phyloP scores from a whole-genome alignment of 371 early-diverging fungal genomes.

The Neoconidiobolus thromboides region DNA sequence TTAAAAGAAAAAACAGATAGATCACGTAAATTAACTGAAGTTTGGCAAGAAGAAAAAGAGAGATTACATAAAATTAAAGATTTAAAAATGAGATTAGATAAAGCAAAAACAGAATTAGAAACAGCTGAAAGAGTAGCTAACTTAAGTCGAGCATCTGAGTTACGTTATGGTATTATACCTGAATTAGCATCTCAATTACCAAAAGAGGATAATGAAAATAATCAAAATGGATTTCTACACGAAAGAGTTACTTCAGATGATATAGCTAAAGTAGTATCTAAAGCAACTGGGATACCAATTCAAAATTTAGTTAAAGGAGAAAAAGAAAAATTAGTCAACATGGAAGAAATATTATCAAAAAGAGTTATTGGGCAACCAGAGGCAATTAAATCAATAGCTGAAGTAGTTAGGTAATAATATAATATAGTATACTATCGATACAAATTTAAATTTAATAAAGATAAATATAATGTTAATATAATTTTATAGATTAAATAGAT shows the following conservation, averaged over 20 bases:
- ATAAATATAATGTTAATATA: not conserved
- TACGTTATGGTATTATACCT: constrained; percentile 81
- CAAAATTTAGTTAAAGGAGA: constrained; percentile 58
- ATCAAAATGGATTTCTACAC: constrained; percentile 35
- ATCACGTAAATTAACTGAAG: constrained; percentile 27
- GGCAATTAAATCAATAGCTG: constrained; percentile 56
- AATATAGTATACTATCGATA: not conserved
- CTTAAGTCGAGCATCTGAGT: constrained; percentile 50
- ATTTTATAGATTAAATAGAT: constrained; percentile 36
- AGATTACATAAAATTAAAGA: constrained; percentile 51
- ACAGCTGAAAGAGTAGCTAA: constrained; percentile 47
- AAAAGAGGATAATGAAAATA: constrained; percentile 23
- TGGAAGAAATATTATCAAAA: constrained; percentile 44
- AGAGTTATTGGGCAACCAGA: constrained; percentile 76
- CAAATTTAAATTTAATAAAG: too few relatives aligned
- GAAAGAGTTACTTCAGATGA: constrained; percentile 75
- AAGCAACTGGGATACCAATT: constrained; percentile 81
- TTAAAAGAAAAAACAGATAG: constrained; percentile 42
- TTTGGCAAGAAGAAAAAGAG: constrained; percentile 52
- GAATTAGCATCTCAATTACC: constrained; percentile 49
- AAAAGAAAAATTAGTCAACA: constrained; percentile 55
- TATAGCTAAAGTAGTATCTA: constrained; percentile 67
- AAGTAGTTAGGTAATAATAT: constrained; percentile 32
- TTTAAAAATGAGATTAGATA: constrained; percentile 47
- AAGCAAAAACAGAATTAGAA: constrained; percentile 59